phyloP scores from a whole-genome alignment of 108 stramenopile species.

The Fragilaria crotonensis region DNA sequence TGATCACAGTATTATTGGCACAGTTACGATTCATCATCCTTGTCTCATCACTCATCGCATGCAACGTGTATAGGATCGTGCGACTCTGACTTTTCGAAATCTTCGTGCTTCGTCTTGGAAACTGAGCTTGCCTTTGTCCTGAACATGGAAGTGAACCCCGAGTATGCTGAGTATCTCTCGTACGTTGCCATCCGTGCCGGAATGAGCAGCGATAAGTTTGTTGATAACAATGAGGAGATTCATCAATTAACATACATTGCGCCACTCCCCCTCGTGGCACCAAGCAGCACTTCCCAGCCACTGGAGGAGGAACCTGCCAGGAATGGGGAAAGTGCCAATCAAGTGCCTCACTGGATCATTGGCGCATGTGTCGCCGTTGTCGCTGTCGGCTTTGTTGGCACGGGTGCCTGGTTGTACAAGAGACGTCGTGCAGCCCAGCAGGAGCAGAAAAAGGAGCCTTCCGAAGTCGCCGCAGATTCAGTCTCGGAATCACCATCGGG shows the following conservation, averaged over 20 bases:
- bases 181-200: conserved; percentile 19
- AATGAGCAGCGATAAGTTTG: conserved; percentile 18
- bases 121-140: conserved; percentile 20
- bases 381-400: conserved; percentile 30
- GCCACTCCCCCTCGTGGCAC: conserved; percentile 17
- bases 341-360: conserved; percentile 31
- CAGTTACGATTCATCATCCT: too few relatives aligned
- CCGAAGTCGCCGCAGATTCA: too few relatives aligned
- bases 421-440: conserved; percentile 10
- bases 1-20: too few relatives aligned
- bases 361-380: conserved; percentile 30
- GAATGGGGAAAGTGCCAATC: background rate
- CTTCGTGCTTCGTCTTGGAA: conserved; percentile 18
- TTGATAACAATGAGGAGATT: conserved; percentile 7
- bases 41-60: too few relatives aligned
- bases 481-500: too few relatives aligned
- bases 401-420: conserved; percentile 26
- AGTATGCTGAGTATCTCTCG: conserved; percentile 14
- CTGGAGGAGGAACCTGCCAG: background rate
- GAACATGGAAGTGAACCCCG: conserved; percentile 9
- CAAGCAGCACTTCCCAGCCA: background rate
- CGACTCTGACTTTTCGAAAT: background rate
- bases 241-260: conserved; percentile 14
- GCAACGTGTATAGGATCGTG: too few relatives aligned
- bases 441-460: too few relatives aligned